Evolutionary conservation across 352 stramenopile genomes (phyloP).

Genomic region (Pythium biforme): DNA sequence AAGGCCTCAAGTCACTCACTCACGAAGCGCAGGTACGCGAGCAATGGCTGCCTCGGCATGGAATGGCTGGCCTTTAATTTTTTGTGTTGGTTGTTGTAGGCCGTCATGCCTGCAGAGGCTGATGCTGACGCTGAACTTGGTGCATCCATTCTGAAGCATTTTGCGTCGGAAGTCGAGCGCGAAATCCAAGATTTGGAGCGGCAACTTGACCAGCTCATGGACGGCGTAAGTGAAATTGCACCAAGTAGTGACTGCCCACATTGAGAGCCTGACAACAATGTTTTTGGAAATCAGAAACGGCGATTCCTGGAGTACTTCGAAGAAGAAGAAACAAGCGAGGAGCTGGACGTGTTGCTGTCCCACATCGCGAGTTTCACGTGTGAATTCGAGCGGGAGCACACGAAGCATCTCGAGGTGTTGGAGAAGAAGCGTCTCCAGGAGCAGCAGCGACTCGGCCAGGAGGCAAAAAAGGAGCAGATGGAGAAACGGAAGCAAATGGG

Average conservation of each 20-base stretch:
- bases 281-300: conserved; percentile 47
- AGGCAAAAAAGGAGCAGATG: conserved; percentile 17
- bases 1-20: conserved; percentile 52
- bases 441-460: conserved; percentile 24
- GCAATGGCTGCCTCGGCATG: too few species aligned
- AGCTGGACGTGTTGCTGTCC: conserved; percentile 69
- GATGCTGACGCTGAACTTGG: conserved; percentile 33
- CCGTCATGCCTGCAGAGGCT: conserved; percentile 22
- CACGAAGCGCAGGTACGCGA: conserved; percentile 42
- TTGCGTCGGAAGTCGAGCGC: conserved; percentile 58
- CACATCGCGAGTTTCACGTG: conserved; percentile 75
- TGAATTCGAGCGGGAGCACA: conserved; percentile 72
- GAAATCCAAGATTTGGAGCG: conserved; percentile 52
- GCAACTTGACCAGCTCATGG: conserved; percentile 53
- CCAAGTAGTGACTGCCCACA: neutral
- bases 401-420: conserved; percentile 55
- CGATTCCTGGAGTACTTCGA: conserved; percentile 83
- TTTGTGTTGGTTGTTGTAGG: conserved; percentile 11
- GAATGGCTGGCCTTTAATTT: neutral
- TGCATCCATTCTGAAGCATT: conserved; percentile 52
- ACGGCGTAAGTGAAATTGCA: conserved; percentile 38
- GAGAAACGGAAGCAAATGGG: conserved; percentile 9
- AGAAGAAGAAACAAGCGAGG: conserved; percentile 76
- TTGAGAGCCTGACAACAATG: neutral
- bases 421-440: conserved; percentile 29